Percentiles rank a stretch among this genome's conserved stretches.
phyloP scores from a whole-genome alignment of 2,329 filamentous ascomycete species.

The Curvularia hawaiiensis region DNA sequence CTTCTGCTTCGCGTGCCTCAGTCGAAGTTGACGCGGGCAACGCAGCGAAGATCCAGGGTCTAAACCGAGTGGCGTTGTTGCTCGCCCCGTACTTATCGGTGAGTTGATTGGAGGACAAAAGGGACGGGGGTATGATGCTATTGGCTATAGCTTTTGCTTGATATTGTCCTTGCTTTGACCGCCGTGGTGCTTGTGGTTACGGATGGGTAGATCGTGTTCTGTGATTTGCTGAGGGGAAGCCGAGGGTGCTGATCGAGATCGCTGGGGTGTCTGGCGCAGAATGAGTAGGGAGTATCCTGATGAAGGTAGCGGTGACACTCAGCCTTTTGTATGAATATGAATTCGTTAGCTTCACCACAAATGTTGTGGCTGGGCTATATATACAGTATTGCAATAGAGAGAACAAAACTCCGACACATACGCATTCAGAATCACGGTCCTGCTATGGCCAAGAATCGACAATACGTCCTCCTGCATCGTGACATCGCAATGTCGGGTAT shows the following conservation, averaged over 20 bases:
- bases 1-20: not conserved
- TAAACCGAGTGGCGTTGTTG: not conserved
- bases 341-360: not conserved
- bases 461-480: conserved; percentile 3
- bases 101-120: not conserved
- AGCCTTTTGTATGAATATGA: not conserved
- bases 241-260: not conserved
- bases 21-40: conserved; percentile 3
- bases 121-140: conserved; percentile 6
- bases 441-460: not conserved
- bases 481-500: conserved; percentile 17
- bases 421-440: not conserved
- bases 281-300: not conserved
- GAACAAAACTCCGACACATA: not conserved
- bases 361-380: not conserved
- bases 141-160: conserved; percentile 13
- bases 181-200: not conserved
- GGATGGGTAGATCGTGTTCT: not conserved
- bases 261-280: not conserved
- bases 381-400: not conserved
- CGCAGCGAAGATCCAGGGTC: conserved; percentile 5
- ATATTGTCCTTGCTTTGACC: not conserved
- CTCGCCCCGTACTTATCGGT: not conserved
- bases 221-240: not conserved
- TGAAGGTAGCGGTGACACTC: not conserved